Base-by-base conservation (phyloP, 768 basidiomycete genomes). In the Leucosporidium creatinivorum region DNA sequence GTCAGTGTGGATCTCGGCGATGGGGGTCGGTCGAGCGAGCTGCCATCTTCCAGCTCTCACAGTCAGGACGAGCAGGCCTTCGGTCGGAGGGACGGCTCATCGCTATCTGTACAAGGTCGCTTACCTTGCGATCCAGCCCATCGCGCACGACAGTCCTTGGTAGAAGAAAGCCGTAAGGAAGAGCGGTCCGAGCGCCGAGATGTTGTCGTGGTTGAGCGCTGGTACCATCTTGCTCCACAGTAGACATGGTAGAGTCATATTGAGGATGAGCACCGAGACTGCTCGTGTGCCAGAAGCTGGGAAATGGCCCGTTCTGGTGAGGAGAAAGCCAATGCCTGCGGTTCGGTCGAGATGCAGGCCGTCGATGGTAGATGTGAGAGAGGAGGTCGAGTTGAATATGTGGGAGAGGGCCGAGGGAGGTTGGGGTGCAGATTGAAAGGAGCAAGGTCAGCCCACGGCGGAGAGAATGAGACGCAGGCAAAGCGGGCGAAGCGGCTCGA, bases 1-100 rank as follows among this genome's bases (percentile, higher is more conserved):
- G 26, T 6, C n/a, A 26, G 25, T 0, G 21, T 0, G n/a, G 6
- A 86, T 60, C 0, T 86, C 31, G 0, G 83, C 85, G n/a, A 87
- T 77, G 18, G 62, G 23, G 48, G 54, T 9, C 47, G 61, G 49
- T 12, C 58, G 51, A 13, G 62, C 67, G 6, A 64, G 19, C 19
- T 52, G 54, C n/a, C 33, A 25, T 0, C 28, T 26, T n/a, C 33
- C 33, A 4, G 25, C 66, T 70, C 19, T 66, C n/a, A n/a, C n/a
- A n/a, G n/a, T n/a, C n/a, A n/a, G n/a, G n/a, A n/a, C n/a, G n/a
- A n/a, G n/a, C n/a, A n/a, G n/a, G n/a, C n/a, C n/a, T n/a, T n/a
- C n/a, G n/a, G n/a, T n/a, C n/a, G n/a, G n/a, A n/a, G n/a, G n/a
- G n/a, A n/a, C n/a, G n/a, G n/a, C n/a, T n/a, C n/a, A n/a, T n/a